These are phyloP conservation scores for Diaporthe batatas DNA, from an alignment of 2,329 filamentous ascomycete species.

Conservation along the genomic window DNA sequence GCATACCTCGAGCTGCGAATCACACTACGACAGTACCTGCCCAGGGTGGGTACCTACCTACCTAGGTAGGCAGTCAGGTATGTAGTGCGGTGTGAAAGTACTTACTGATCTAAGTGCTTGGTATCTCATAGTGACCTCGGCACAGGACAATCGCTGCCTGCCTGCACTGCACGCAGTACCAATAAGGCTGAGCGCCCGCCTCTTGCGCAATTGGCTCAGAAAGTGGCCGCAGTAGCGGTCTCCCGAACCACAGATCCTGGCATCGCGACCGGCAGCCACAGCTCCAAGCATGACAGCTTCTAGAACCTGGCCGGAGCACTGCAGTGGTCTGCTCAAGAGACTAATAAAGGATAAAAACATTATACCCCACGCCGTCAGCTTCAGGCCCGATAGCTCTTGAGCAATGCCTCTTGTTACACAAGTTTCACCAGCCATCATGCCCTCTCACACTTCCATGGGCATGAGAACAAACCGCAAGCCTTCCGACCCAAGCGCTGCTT, in stretches of 20 bases:
- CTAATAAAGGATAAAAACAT: not conserved
- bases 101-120: too few species aligned
- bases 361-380: not conserved
- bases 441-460: not conserved
- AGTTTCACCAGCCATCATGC: slow-evolving; percentile 28
- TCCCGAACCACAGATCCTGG: slow-evolving; percentile 10
- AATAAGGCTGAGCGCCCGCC: slow-evolving; percentile 23
- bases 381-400: not conserved
- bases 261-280: slow-evolving; percentile 6
- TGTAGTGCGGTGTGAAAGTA: too few species aligned
- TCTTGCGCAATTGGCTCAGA: slow-evolving; percentile 10
- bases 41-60: too few species aligned
- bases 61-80: too few species aligned
- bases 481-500: not conserved
- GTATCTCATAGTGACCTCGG: slow-evolving; percentile 9
- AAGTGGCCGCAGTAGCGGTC: slow-evolving; percentile 20
- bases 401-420: slow-evolving; percentile 33
- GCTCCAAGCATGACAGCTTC: not conserved
- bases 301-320: not conserved
- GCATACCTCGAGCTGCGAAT: not conserved
- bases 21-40: not conserved
- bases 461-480: not conserved
- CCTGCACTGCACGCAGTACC: not conserved
- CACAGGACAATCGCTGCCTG: not conserved
- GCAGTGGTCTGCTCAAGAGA: too few species aligned